Percentiles rank a stretch among this genome's conserved stretches.
Evolutionary conservation across 2,329 filamentous ascomycete genomes (phyloP).

Genomic region (Aschersonia sp.): DNA sequence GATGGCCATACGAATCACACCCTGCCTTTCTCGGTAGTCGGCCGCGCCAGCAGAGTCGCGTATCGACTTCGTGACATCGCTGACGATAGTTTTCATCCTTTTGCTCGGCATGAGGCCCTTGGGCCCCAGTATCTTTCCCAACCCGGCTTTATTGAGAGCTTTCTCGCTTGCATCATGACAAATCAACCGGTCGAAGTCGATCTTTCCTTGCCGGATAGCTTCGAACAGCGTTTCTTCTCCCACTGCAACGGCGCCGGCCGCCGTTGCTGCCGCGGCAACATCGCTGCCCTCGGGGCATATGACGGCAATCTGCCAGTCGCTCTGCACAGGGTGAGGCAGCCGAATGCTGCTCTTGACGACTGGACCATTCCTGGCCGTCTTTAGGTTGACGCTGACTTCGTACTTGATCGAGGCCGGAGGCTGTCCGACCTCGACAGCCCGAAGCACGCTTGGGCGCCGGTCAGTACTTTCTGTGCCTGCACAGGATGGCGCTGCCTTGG

Average conservation of each 20-base stretch:
- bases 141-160: slow-evolving; percentile 64
- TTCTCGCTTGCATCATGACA: slow-evolving; percentile 68
- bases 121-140: slow-evolving; percentile 75
- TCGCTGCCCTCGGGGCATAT: slow-evolving; percentile 74
- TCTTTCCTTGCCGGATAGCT: slow-evolving; percentile 53
- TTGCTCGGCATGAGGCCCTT: slow-evolving; percentile 82
- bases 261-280: slow-evolving; percentile 56
- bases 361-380: slow-evolving; percentile 72
- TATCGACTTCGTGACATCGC: slow-evolving; percentile 60
- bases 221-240: slow-evolving; percentile 81
- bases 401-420: slow-evolving; percentile 66
- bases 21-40: slow-evolving; percentile 74
- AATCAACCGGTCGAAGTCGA: slow-evolving; percentile 80
- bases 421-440: slow-evolving; percentile 80
- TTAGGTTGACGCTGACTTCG: slow-evolving; percentile 71
- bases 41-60: slow-evolving; percentile 71
- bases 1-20: slow-evolving; percentile 77
- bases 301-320: slow-evolving; percentile 77
- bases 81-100: slow-evolving; percentile 81
- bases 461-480: background rate
- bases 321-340: slow-evolving; percentile 80
- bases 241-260: slow-evolving; percentile 66
- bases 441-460: slow-evolving; percentile 53
- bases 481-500: background rate
- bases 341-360: slow-evolving; percentile 77